phyloP scores from a whole-genome alignment of 1,139 yeast species.

The Zygosaccharomyces pseudobailii region DNA sequence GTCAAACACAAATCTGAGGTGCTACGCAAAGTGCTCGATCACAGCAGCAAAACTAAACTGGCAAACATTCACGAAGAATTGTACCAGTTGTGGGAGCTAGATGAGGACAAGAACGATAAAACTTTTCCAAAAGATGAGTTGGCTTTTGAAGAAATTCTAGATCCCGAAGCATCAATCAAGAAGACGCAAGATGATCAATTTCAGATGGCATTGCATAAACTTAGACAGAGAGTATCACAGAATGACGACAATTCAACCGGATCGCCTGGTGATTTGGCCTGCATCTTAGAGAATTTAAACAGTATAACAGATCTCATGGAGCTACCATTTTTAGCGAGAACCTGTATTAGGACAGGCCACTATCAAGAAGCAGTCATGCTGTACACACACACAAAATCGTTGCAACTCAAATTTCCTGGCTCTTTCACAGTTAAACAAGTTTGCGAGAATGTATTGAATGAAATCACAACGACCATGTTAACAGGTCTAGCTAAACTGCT shows the following conservation, averaged over 20 bases:
- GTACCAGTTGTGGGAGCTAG: constrained; percentile 36
- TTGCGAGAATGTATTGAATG: constrained; percentile 49
- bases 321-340: constrained; percentile 71
- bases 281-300: constrained; percentile 60
- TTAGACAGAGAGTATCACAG: constrained; percentile 22
- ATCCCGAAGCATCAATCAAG: constrained; percentile 19
- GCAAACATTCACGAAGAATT: constrained; percentile 31
- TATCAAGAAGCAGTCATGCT: constrained; percentile 72
- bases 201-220: constrained; percentile 29
- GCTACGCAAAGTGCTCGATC: constrained; percentile 33
- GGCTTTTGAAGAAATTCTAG: constrained; percentile 13
- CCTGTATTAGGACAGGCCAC: constrained; percentile 83
- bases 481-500: constrained; percentile 63
- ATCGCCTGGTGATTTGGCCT: constrained; percentile 32
- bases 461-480: constrained; percentile 56
- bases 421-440: constrained; percentile 53
- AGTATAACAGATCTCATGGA: constrained; percentile 74
- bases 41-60: constrained; percentile 20
- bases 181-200: constrained; percentile 31
- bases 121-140: background rate
- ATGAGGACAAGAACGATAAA: constrained; percentile 23
- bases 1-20: constrained; percentile 33
- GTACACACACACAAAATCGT: constrained; percentile 56
- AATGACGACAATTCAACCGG: constrained; percentile 17
- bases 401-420: constrained; percentile 64